Conservation (phyloP, 2,329 filamentous ascomycete genomes). For the Fusarium oxysporum region DNA sequence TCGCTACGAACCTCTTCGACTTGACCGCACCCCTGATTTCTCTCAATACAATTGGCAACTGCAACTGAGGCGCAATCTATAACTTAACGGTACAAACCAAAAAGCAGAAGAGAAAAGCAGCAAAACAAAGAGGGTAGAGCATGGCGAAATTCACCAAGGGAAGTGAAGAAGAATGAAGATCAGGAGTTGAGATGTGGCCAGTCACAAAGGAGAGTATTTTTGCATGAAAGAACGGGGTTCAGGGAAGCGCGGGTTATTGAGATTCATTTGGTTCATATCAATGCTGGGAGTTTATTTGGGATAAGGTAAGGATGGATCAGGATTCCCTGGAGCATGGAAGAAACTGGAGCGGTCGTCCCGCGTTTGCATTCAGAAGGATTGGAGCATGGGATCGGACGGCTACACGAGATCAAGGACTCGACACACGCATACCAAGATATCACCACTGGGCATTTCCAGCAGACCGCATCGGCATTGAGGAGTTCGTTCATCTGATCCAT, state of each 20-base stretch:
- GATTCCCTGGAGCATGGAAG: slow-evolving; percentile 36
- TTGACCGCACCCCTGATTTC: neutral
- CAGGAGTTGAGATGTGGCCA: neutral
- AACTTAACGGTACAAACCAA: neutral
- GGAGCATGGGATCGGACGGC: slow-evolving; percentile 38
- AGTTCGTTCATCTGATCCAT: slow-evolving; percentile 27
- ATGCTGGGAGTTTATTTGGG: slow-evolving; percentile 37
- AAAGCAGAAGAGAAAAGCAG: neutral
- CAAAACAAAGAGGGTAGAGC: neutral
- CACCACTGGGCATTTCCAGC: slow-evolving; percentile 23
- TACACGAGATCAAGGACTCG: slow-evolving; percentile 42
- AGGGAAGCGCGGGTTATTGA: slow-evolving; percentile 11
- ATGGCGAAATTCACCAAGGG: neutral
- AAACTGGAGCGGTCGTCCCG: slow-evolving; percentile 36
- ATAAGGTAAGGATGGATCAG: slow-evolving; percentile 20
- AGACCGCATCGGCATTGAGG: slow-evolving; percentile 29
- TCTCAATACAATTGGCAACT: neutral
- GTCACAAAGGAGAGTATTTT: neutral
- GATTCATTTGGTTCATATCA: slow-evolving; percentile 22
- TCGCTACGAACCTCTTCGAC: neutral
- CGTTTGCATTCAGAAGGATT: slow-evolving; percentile 41
- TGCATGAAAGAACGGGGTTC: slow-evolving; percentile 10
- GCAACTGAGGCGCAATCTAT: neutral
- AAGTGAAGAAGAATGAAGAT: neutral
- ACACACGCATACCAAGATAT: slow-evolving; percentile 39